Evolutionary conservation across 805 yeast species (phyloP), one percentile per base, ranked within the genome.

Genomic region (Hanseniaspora valbyensis): DNA sequence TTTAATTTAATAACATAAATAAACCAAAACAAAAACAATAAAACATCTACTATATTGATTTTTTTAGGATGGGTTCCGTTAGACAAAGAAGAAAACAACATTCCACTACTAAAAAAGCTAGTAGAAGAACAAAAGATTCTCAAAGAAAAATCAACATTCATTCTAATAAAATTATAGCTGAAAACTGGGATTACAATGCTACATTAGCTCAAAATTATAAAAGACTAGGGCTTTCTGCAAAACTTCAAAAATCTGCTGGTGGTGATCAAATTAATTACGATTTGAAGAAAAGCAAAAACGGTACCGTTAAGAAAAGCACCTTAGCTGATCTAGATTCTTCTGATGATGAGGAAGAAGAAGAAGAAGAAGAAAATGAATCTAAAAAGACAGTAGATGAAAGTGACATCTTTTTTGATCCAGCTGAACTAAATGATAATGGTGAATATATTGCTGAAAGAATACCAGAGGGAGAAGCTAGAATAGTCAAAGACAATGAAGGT

Each of bases 191-290:
- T 66, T 75, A 79, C 53, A 74, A 76, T 12, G 71, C 81, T 52
- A 89, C 97, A 0, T 68, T 89, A 54, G 73, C 78, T 48, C 97
- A 92, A 63, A 92, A 92, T 65, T 90, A 92, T 67, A 80, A 81
- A 58, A 77, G 72, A 55, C 68, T 92, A 26, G 98, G 98, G 2
- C 70, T 92, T 49, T 70, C 78, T 33, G 72, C 83, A 10, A 77
- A 78, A 57, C 65, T 89, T 33, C 82, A 83, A 24, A 69, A 66
- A 16, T 71, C 78, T 1, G 78, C 95, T 1, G 97, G 96, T 53
- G 96, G 96, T 43, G 67, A 66, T n/a, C 95, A 86, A 60, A 75
- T 74, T 51, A 69, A 73, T 37, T 64, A 78, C n/a, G 62, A 67
- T 60, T 54, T 68, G 59, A 57, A 66, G 57, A 51, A 70, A 56